These are phyloP conservation scores for Poa pratensis DNA, from an alignment of 176 grass and related monocot genomes.

Conservation along the genomic window DNA sequence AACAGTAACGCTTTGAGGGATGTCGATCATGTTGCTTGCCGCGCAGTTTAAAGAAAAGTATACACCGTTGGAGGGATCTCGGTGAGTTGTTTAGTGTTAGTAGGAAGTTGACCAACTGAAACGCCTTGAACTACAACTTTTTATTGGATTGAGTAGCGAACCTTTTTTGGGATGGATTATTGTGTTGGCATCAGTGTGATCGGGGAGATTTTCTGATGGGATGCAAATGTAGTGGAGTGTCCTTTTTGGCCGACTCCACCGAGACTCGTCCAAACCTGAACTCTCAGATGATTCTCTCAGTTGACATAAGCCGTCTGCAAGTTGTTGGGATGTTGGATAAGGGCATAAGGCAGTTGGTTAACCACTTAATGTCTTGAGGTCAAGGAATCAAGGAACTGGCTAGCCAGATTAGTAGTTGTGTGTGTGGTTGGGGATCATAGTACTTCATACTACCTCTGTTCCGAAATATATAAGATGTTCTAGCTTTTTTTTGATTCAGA, in stretches of 20 bases:
- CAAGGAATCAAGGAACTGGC: neutral
- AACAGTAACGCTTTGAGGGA: too few relatives aligned
- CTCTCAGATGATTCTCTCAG: constrained; percentile 21
- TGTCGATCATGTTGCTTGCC: too few relatives aligned
- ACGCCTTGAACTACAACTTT: neutral
- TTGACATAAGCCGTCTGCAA: neutral
- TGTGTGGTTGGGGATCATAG: too few relatives aligned
- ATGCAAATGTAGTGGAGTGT: neutral
- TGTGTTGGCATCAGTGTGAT: constrained; percentile 9
- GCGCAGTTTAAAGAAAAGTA: constrained; percentile 5
- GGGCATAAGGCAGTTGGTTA: constrained; percentile 32
- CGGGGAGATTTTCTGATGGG: neutral
- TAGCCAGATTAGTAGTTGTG: neutral
- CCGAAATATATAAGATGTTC: too few relatives aligned
- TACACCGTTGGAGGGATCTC: too few relatives aligned
- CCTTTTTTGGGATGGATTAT: too few relatives aligned
- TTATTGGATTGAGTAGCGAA: too few relatives aligned
- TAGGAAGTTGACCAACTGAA: constrained; percentile 1
- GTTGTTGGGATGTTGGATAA: constrained; percentile 36
- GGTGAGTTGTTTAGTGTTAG: too few relatives aligned
- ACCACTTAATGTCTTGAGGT: constrained; percentile 25
- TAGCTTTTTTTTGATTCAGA: too few relatives aligned
- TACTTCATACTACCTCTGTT: too few relatives aligned
- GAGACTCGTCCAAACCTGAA: neutral
- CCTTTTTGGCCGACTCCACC: constrained; percentile 47